These are phyloP conservation scores for Aureobasidium musti DNA, from an alignment of 2,329 filamentous ascomycete species.

Conservation along the genomic window DNA sequence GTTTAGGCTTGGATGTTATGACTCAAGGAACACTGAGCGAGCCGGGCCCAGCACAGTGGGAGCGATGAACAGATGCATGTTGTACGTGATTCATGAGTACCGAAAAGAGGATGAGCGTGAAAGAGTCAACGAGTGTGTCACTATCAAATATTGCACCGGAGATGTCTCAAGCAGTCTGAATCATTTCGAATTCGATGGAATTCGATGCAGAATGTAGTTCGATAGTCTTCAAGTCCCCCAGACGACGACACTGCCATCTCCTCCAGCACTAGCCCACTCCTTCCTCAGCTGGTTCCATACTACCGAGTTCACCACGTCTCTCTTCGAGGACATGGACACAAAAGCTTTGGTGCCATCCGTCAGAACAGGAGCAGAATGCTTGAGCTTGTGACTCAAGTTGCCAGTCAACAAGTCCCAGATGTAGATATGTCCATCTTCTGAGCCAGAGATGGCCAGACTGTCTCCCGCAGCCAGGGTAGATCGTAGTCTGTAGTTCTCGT, in stretches of 20 bases:
- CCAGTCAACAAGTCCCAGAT: conserved; percentile 85
- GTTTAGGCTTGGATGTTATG: background rate
- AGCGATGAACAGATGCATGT: too few relatives aligned
- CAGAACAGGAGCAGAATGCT: conserved; percentile 41
- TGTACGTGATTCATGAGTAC: background rate
- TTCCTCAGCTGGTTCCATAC: conserved; percentile 50
- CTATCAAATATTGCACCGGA: too few relatives aligned
- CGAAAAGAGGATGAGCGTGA: background rate
- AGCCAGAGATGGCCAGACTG: conserved; percentile 75
- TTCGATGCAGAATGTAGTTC: too few relatives aligned
- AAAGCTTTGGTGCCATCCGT: conserved; percentile 36
- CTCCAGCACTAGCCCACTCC: conserved; percentile 54
- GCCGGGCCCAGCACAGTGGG: too few relatives aligned
- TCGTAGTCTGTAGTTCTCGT: conserved; percentile 72
- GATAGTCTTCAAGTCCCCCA: conserved; percentile 35
- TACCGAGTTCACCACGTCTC: conserved; percentile 52
- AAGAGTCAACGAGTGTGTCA: too few relatives aligned
- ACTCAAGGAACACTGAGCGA: background rate
- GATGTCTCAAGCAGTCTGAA: too few relatives aligned
- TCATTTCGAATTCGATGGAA: too few relatives aligned
- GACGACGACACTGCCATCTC: conserved; percentile 48
- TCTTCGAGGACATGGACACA: conserved; percentile 39
- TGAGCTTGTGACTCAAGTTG: conserved; percentile 63
- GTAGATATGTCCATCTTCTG: conserved; percentile 72
- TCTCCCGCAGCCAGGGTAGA: conserved; percentile 74